These are phyloP conservation scores for Tilletia caries DNA, from an alignment of 1,284 basidiomycete genomes.

Conservation along the genomic window DNA sequence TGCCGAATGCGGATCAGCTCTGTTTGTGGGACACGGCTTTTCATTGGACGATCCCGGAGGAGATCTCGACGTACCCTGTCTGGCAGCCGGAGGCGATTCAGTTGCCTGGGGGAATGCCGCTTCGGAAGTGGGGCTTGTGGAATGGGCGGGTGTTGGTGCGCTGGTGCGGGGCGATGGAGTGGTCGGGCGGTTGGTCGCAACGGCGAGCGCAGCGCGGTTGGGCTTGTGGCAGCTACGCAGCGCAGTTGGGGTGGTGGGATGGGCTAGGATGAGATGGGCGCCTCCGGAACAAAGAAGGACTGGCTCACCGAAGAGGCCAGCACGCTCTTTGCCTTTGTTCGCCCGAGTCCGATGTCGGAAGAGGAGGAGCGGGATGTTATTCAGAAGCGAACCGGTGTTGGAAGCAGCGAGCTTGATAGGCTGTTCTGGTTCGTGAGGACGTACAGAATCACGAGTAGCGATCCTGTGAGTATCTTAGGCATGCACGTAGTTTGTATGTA, in stretches of 20 bases:
- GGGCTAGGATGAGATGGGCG: too few relatives aligned
- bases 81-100: not conserved
- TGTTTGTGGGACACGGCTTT: constrained; percentile 27
- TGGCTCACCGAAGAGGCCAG: constrained; percentile 54
- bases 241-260: too few relatives aligned
- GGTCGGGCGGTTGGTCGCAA: too few relatives aligned
- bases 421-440: constrained; percentile 45
- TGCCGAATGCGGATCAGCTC: constrained; percentile 15
- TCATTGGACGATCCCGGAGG: constrained; percentile 18
- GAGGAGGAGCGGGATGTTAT: constrained; percentile 49
- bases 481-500: not conserved
- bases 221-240: too few relatives aligned
- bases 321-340: constrained; percentile 49
- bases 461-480: constrained; percentile 22
- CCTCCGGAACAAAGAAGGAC: constrained; percentile 37
- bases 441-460: constrained; percentile 45
- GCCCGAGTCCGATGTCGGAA: constrained; percentile 51
- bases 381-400: constrained; percentile 22
- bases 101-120: constrained; percentile 23
- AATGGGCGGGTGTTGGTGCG: too few relatives aligned
- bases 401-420: constrained; percentile 27
- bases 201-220: too few relatives aligned
- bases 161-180: too few relatives aligned
- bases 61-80: constrained; percentile 17
- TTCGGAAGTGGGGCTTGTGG: constrained; percentile 26